Conservation (phyloP, 306 rosid genomes). For the Quercus wislizeni region DNA sequence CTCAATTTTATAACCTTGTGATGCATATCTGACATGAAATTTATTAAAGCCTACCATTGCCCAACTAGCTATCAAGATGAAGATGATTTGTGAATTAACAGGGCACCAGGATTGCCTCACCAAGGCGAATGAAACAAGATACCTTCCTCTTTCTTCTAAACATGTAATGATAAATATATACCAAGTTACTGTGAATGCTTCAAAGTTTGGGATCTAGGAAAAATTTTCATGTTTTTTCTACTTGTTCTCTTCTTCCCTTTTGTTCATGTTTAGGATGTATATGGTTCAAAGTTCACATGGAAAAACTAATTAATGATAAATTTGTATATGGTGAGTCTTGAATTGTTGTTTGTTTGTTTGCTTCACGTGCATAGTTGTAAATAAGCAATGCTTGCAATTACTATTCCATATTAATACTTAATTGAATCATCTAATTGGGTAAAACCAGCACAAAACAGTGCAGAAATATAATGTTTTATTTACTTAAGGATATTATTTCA, state of each 20-base stretch:
- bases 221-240: background rate
- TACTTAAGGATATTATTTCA: too few relatives aligned
- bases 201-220: background rate
- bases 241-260: background rate
- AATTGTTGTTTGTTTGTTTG: background rate
- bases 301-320: background rate
- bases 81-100: background rate
- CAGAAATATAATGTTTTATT: too few relatives aligned
- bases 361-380: background rate
- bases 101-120: background rate
- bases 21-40: constrained; percentile 9
- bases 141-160: background rate
- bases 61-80: constrained; percentile 11
- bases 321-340: background rate
- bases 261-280: background rate
- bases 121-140: background rate
- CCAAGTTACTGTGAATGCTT: background rate
- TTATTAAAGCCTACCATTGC: background rate
- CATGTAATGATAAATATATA: background rate
- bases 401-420: background rate
- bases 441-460: too few relatives aligned
- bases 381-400: background rate
- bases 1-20: constrained; percentile 1
- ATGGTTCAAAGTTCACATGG: background rate
- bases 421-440: too few relatives aligned